Base-by-base conservation (phyloP, 345 rosid species). In the Passiflora organensis region DNA sequence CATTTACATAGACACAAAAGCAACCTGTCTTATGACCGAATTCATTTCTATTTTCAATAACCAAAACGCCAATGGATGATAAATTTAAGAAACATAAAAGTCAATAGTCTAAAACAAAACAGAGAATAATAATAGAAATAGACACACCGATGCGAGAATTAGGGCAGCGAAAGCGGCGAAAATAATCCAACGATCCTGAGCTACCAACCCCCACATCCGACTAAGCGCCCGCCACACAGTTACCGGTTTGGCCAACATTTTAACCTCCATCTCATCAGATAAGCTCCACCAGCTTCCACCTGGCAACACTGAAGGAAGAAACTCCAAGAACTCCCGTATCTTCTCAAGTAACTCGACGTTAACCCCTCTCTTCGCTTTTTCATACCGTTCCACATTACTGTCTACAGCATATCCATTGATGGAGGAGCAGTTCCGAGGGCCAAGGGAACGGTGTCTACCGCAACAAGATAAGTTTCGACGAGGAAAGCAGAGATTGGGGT, bases 271-370 rank as follows among this genome's bases (percentile, higher is more conserved):
- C 32, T 84, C 93, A 55, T 82, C 86, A 2, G 87, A 59, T 72
- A 88, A 79, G 48, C 81, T 77, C 96, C 99, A 91, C 96, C 99
- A 88, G 52, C 78, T 77, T 51, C 98, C 96, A 6, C 98, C 96
- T 16, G 96, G 99, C 50, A 88, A 45, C 48, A 88, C 51, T 39
- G 89, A 82, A 17, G 76, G 76, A 15, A 81, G 61, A 46, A 78
- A 76, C 47, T 51, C 71, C 23, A 86, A 42, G 72, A 80, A 82
- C 48, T 69, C 70, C 51, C 76, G 63, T 56, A 86, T 62, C 64
- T 69, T 78, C 66, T 64, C 81, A 4, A 64, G 58, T 23, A 75
- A 41, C 52, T 79, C 85, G 22, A 49, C 64, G 20, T 63, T 60
- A 11, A 62, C 80, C 20, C 62, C 78, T 32, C 41, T 52, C 37